Percentiles rank a stretch among this genome's conserved stretches.
These are phyloP conservation scores for Diaporthe amygdali DNA, from an alignment of 2,329 filamentous ascomycete species.

Conservation along the genomic window DNA sequence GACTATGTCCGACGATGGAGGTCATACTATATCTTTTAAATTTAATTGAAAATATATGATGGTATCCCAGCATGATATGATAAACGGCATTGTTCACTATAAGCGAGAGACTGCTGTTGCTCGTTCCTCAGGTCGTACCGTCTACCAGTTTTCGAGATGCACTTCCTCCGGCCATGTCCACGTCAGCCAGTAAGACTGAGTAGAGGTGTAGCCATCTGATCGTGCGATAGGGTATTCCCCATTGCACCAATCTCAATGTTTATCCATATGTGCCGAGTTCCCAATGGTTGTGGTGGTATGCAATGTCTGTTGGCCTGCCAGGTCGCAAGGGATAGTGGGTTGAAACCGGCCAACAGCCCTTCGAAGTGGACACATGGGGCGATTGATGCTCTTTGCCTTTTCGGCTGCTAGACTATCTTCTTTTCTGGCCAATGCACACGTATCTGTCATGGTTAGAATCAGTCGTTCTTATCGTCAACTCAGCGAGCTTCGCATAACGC, in stretches of 20 bases:
- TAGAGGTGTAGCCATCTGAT: not conserved
- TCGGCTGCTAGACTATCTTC: conserved; percentile 34
- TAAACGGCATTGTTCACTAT: not conserved
- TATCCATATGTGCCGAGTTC: too few relatives aligned
- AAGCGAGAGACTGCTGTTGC: not conserved
- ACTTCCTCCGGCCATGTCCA: not conserved
- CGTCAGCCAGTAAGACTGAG: not conserved
- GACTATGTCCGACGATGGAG: not conserved
- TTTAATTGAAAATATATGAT: not conserved
- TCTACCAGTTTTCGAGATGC: not conserved
- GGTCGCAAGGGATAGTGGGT: not conserved
- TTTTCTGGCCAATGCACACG: conserved; percentile 67
- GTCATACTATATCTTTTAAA: not conserved
- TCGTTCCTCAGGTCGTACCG: not conserved
- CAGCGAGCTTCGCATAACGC: conserved; percentile 36
- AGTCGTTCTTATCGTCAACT: not conserved
- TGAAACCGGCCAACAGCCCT: not conserved
- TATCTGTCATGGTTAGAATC: conserved; percentile 47
- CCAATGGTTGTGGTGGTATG: too few relatives aligned
- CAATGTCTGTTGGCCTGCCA: not conserved
- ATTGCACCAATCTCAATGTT: not conserved
- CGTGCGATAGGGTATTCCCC: not conserved
- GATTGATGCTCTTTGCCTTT: not conserved
- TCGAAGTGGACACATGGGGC: not conserved
- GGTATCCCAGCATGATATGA: not conserved